These are phyloP conservation scores for Xylaria grammica DNA, from an alignment of 495 filamentous ascomycete genomes.

Conservation along the genomic window DNA sequence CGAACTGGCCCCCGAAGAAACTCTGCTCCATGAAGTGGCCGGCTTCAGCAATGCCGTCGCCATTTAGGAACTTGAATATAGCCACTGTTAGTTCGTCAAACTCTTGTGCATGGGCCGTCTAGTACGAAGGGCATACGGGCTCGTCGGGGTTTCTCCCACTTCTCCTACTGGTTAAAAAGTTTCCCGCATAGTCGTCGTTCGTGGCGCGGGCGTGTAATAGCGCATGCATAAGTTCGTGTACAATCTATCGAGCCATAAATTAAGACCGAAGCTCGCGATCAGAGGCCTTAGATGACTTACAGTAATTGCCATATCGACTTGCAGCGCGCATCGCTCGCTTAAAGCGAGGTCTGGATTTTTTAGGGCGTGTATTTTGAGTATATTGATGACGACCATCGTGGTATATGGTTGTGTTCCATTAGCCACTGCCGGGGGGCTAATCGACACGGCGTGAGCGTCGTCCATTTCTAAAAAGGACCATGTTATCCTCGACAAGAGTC, in stretches of 20 bases:
- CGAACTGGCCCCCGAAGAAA: neutral
- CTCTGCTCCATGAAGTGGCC: neutral
- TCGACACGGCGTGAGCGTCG: neutral
- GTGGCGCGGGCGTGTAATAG: neutral
- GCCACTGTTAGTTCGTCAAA: no score
- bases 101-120: no score
- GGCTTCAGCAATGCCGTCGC: neutral
- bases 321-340: neutral
- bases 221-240: conserved; percentile 11
- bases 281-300: neutral
- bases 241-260: neutral
- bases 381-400: neutral
- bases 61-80: neutral
- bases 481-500: neutral
- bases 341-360: neutral
- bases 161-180: neutral
- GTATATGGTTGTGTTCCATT: neutral
- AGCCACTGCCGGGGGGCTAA: neutral
- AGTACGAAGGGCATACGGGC: neutral
- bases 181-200: neutral
- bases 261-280: neutral
- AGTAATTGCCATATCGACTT: neutral
- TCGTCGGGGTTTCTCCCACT: neutral
- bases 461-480: neutral
- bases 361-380: neutral